Evolutionary conservation across 2,329 filamentous ascomycete species (phyloP), one percentile per base, ranked within the genome.

Genomic region (Didymella exigua): DNA sequence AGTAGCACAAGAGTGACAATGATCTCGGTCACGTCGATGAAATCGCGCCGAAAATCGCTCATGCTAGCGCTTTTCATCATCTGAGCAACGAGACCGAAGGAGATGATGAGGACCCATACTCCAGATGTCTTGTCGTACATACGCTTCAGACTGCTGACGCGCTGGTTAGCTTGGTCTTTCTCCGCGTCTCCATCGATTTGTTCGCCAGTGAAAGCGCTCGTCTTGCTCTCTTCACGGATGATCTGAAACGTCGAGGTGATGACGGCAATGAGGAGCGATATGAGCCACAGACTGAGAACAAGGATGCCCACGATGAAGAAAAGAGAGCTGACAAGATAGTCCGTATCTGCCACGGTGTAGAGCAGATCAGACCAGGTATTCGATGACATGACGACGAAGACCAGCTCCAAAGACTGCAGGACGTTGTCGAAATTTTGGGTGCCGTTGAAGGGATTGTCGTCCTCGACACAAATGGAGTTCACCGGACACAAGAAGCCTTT

Each of bases 161-260:
- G 71, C 30, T 69, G 55, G 78, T 82, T 67, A 65, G 72, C 55
- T 56, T 70, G 31, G 65, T 36, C 71, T 58, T 68, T 60, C 16
- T 69, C 66, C 3, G 41, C 19, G 10, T 65, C 58, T 34, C 79
- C 77, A 27, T 77, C 75, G 30, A 78, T 70, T 33, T 90, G 84
- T 53, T 91, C 85, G 11, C 86, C 86, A 4, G 92, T 93, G 74
- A 99, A 99, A 3, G 96, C 95, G 77, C 93, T 97, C 27, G 89
- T 87, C 75, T 89, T 93, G 77, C 91, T 96, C 73, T 99, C 95
- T 78, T 99, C 96, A 60, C 95, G 86, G 66, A 99, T 99, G 62
- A 99, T 90, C 73, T 99, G 95, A 70, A 99, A 99, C 1, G 93
- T 97, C 5, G 95, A 96, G 0, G 95, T 99, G 71, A 99, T 99